Conservation (phyloP, 306 rosid genomes). For the Inga laurina region DNA sequence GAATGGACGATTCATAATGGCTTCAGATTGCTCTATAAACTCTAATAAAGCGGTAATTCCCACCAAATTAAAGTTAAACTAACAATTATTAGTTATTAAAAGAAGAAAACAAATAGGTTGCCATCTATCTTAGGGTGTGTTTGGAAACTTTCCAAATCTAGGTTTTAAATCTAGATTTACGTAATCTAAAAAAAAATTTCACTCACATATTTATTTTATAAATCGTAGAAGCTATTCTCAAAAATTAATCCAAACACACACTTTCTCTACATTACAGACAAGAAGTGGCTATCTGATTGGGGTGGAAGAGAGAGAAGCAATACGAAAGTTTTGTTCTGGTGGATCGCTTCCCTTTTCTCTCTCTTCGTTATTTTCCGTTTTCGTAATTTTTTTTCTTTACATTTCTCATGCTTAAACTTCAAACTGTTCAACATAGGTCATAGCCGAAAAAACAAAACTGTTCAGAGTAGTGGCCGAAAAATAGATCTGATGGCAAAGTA, state of each 20-base stretch:
- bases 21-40: not conserved
- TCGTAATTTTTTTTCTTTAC: not conserved
- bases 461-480: not conserved
- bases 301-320: slow-evolving; percentile 38
- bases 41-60: not conserved
- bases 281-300: slow-evolving; percentile 65
- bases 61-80: too few relatives aligned
- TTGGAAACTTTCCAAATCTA: too few relatives aligned
- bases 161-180: too few relatives aligned
- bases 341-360: slow-evolving; percentile 37
- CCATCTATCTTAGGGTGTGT: not conserved
- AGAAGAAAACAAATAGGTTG: not conserved
- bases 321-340: slow-evolving; percentile 32
- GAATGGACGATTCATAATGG: not conserved
- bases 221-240: too few relatives aligned
- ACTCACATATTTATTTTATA: too few relatives aligned
- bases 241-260: too few relatives aligned
- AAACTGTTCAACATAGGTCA: not conserved
- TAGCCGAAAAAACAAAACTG: not conserved
- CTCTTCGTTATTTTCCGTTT: slow-evolving; percentile 3
- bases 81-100: too few relatives aligned
- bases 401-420: not conserved
- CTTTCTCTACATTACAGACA: slow-evolving; percentile 25
- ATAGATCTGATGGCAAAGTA: not conserved
- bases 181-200: too few relatives aligned